Percentiles rank a stretch among this genome's conserved stretches.
Evolutionary conservation across 2,329 filamentous ascomycete species (phyloP).

Genomic region (Cylindrodendrum hubeiense): DNA sequence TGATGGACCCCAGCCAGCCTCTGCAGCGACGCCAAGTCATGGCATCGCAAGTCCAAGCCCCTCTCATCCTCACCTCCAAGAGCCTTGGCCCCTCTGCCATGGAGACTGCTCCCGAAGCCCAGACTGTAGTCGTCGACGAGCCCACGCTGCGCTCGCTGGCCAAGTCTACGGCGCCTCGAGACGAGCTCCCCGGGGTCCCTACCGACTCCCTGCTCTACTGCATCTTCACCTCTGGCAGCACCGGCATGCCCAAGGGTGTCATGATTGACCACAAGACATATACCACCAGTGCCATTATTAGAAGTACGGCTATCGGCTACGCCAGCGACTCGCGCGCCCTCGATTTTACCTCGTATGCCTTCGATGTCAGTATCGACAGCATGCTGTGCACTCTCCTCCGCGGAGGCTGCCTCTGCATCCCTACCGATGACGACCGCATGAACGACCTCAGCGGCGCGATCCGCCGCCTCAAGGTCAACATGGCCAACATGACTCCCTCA

Average conservation of each 20-base stretch:
- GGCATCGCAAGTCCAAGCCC: conserved; percentile 36
- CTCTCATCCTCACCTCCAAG: conserved; percentile 36
- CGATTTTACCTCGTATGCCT: conserved; percentile 65
- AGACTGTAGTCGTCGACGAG: conserved; percentile 34
- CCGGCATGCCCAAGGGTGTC: conserved; percentile 73
- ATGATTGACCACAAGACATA: conserved; percentile 63
- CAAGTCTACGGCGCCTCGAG: conserved; percentile 29
- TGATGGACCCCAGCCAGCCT: conserved; percentile 46
- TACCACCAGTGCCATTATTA: conserved; percentile 52
- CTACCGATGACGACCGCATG: conserved; percentile 65
- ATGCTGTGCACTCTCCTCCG: conserved; percentile 64
- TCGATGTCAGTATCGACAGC: conserved; percentile 66
- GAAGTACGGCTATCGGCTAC: conserved; percentile 53
- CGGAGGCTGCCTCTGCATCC: conserved; percentile 66
- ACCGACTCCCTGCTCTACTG: conserved; percentile 61
- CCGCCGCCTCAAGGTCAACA: conserved; percentile 58
- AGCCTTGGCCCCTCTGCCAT: conserved; percentile 31
- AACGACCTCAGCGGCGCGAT: conserved; percentile 62
- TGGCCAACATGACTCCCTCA: conserved; percentile 63
- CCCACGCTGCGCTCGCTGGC: conserved; percentile 26
- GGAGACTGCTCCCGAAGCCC: conserved; percentile 35
- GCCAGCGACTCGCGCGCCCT: conserved; percentile 55
- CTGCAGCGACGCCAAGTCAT: conserved; percentile 40
- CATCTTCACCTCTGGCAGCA: conserved; percentile 76
- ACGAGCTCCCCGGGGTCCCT: conserved; percentile 54